Percentiles rank a stretch among this genome's conserved stretches.
phyloP scores from a whole-genome alignment of 768 basidiomycete genomes.

The Agrocybe pediades region DNA sequence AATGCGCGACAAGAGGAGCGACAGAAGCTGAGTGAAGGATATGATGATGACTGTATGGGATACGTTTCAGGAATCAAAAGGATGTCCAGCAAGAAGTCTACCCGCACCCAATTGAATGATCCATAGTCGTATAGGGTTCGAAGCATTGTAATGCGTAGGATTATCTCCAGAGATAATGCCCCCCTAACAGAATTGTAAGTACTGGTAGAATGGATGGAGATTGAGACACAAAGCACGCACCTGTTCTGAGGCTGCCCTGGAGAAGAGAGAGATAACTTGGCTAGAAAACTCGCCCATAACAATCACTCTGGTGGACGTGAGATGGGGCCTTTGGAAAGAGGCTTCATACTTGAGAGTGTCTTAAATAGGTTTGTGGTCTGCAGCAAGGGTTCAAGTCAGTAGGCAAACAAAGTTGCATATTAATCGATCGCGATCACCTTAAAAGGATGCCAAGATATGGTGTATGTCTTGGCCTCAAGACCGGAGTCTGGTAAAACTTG shows the following conservation, averaged over 20 bases:
- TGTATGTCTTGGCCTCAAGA: background rate
- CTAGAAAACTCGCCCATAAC: constrained; percentile 51
- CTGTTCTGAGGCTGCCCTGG: constrained; percentile 51
- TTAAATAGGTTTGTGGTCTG: constrained; percentile 8
- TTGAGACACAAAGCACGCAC: constrained; percentile 27
- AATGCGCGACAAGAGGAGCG: constrained; percentile 62
- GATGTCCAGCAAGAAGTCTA: background rate
- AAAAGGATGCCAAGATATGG: background rate
- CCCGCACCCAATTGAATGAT: constrained; percentile 67
- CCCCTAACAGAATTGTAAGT: constrained; percentile 36
- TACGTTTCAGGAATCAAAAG: background rate
- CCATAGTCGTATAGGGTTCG: constrained; percentile 78
- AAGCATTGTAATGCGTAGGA: constrained; percentile 59
- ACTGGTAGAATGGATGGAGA: background rate
- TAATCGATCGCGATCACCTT: background rate
- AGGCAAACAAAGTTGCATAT: background rate
- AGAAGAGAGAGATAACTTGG: constrained; percentile 36
- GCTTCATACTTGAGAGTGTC: background rate
- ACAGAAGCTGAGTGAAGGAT: constrained; percentile 72
- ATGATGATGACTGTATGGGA: constrained; percentile 71
- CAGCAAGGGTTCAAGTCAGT: background rate
- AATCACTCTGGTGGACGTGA: constrained; percentile 1
- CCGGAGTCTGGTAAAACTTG: too few relatives aligned
- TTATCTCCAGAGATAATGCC: constrained; percentile 80
- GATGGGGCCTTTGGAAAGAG: background rate